Evolutionary conservation across 495 filamentous ascomycete species (phyloP).

Genomic region (Daldinia bambusicola): DNA sequence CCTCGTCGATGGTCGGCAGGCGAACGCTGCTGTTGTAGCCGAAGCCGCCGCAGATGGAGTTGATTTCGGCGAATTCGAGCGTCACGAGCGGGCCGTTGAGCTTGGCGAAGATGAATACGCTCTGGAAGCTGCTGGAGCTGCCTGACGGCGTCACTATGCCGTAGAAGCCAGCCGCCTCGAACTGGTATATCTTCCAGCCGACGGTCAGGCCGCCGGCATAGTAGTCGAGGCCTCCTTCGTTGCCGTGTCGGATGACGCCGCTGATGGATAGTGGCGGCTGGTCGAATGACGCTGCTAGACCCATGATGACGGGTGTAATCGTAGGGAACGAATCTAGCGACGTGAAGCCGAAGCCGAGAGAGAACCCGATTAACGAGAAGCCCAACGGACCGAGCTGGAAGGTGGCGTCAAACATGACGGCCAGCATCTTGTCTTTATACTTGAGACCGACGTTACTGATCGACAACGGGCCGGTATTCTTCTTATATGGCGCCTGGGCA

Average conservation of each 20-base stretch:
- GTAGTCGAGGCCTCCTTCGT: constrained; percentile 19
- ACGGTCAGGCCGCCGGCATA: constrained; percentile 56
- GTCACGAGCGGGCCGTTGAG: constrained; percentile 58
- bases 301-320: constrained; percentile 47
- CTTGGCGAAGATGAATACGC: constrained; percentile 53
- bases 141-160: constrained; percentile 9
- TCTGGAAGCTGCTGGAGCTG: constrained; percentile 39
- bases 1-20: constrained; percentile 47
- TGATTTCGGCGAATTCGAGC: constrained; percentile 56
- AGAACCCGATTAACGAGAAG: constrained; percentile 53
- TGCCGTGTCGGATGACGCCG: constrained; percentile 52
- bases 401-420: constrained; percentile 51
- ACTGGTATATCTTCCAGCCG: constrained; percentile 50
- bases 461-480: constrained; percentile 18
- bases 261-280: constrained; percentile 53
- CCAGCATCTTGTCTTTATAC: constrained; percentile 43
- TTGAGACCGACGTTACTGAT: constrained; percentile 53
- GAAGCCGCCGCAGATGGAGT: constrained; percentile 54
- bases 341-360: constrained; percentile 27
- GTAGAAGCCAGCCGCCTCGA: constrained; percentile 56
- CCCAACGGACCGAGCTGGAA: constrained; percentile 55
- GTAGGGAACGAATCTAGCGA: constrained; percentile 34
- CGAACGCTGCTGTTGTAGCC: constrained; percentile 56
- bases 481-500: not conserved
- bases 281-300: constrained; percentile 52